A percentile compares a stretch with the other conserved stretches of the same genome.
phyloP scores from a whole-genome alignment of 208 protist species.

The Phytomonas francai region DNA sequence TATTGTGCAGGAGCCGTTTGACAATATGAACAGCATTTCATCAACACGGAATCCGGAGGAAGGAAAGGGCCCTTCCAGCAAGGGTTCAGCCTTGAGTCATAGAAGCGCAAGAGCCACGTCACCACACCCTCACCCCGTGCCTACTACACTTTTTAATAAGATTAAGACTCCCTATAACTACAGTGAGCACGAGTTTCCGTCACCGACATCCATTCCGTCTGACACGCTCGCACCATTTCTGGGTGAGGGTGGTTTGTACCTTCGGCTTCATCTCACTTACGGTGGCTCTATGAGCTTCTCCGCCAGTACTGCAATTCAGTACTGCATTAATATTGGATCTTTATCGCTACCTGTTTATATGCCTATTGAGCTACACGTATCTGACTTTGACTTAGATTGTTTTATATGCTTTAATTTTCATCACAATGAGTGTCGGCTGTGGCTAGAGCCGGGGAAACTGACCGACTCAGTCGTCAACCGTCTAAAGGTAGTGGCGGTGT shows the following conservation, averaged over 20 bases:
- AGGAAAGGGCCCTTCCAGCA: not conserved
- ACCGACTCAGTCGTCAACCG: constrained; percentile 50
- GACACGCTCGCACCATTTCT: constrained; percentile 39
- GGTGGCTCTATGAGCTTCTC: constrained; percentile 60
- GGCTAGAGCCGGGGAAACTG: constrained; percentile 64
- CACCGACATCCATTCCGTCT: constrained; percentile 6
- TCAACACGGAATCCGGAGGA: not conserved
- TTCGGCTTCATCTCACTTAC: constrained; percentile 79
- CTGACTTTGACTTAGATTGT: constrained; percentile 71
- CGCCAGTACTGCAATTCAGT: constrained; percentile 33
- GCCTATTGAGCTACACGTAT: constrained; percentile 43
- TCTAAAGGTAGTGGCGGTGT: constrained; percentile 43
- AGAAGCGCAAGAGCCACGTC: not conserved
- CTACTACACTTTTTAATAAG: not conserved
- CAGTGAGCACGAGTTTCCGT: constrained; percentile 9
- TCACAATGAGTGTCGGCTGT: constrained; percentile 44
- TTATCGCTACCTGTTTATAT: constrained; percentile 47
- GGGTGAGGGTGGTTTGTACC: constrained; percentile 46
- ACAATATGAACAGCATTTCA: not conserved
- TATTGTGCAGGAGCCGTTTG: not conserved
- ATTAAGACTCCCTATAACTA: not conserved
- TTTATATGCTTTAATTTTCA: constrained; percentile 65
- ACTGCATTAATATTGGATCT: constrained; percentile 39
- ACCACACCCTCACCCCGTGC: not conserved
- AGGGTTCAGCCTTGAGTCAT: not conserved